Evolutionary conservation across 2,329 filamentous ascomycete species (phyloP), one percentile per base, ranked within the genome.

Genomic region (Biscogniauxia marginata): DNA sequence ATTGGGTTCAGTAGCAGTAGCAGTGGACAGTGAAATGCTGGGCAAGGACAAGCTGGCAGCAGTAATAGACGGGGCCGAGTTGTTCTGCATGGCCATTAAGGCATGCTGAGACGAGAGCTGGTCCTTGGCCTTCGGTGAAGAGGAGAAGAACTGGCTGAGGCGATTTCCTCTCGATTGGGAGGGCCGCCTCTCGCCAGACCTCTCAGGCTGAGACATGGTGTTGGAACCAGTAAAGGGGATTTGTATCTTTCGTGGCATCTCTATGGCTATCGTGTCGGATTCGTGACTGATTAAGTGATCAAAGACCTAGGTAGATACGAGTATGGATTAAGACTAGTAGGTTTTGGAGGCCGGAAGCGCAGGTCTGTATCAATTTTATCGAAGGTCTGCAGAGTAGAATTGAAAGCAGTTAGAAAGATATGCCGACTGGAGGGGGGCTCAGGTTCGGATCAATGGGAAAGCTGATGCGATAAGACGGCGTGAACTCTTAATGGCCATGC

Each of bases 21-120:
- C 91, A 45, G 91, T 92, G 11, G 93, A 96, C 55, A 98, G 82
- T 45, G 91, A 96, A 69, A 98, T 97, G 53, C 89, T 93, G 43
- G 93, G 93, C 67, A 97, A 79, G 49, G 91, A 90, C 62, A 93
- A 77, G 56, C 89, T 87, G 45, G 91, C 82, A 56, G 85, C 83
- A 62, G 85, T 87, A 68, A 91, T 88, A 59, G 85, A 82, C 56
- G 84, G 81, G 44, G 86, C 82, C 51, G 83, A 79, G 51, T 76
- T 70, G 58, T 75, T 75, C 71, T 89, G 84, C 69, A 87, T 84
- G 58, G 84, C 80, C 69, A 88, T 81, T 49, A 91, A 82, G 57
- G 86, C 82, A 67, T 89, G 85, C 68, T 90, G 83, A 51, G 86
- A 81, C 56, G 84, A 80, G 51, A 80, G 78, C 65, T 86, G 81